These are phyloP conservation scores for Phytophthora agathidicida DNA, from an alignment of 352 stramenopile genomes.

Conservation along the genomic window DNA sequence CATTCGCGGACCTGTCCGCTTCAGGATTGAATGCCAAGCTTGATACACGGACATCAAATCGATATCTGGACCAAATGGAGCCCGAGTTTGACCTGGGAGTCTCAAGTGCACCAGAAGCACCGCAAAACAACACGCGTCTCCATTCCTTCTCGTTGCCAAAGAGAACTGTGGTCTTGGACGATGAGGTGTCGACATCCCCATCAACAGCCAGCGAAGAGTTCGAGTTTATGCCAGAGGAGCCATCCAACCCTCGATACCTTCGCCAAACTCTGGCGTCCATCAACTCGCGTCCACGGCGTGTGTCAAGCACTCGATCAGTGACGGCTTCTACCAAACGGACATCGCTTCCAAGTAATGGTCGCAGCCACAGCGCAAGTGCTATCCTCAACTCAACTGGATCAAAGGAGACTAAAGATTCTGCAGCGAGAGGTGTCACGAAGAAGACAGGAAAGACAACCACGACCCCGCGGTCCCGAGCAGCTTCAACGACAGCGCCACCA, in stretches of 20 bases:
- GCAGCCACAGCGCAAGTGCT: conserved; percentile 21
- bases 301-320: conserved; percentile 25
- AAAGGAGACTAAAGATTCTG: conserved; percentile 17
- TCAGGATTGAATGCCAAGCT: conserved; percentile 17
- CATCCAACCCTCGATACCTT: conserved; percentile 50
- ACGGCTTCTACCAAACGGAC: conserved; percentile 29
- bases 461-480: conserved; percentile 7
- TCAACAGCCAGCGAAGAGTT: conserved; percentile 46
- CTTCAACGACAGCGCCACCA: conserved; percentile 15
- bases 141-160: conserved; percentile 58
- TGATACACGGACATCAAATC: conserved; percentile 1
- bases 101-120: conserved; percentile 5
- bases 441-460: conserved; percentile 18
- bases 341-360: conserved; percentile 29
- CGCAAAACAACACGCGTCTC: conserved; percentile 34
- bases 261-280: conserved; percentile 59
- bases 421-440: conserved; percentile 16
- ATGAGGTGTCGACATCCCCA: conserved; percentile 40
- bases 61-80: conserved; percentile 16
- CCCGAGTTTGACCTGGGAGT: conserved; percentile 15
- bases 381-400: conserved; percentile 17
- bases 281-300: conserved; percentile 47
- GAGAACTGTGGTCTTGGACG: conserved; percentile 29
- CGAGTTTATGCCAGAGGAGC: conserved; percentile 39
- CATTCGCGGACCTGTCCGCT: conserved; percentile 22